Percentiles rank a stretch among this genome's conserved stretches.
phyloP scores from a whole-genome alignment of 345 rosid species.

The Populus pruinosa region DNA sequence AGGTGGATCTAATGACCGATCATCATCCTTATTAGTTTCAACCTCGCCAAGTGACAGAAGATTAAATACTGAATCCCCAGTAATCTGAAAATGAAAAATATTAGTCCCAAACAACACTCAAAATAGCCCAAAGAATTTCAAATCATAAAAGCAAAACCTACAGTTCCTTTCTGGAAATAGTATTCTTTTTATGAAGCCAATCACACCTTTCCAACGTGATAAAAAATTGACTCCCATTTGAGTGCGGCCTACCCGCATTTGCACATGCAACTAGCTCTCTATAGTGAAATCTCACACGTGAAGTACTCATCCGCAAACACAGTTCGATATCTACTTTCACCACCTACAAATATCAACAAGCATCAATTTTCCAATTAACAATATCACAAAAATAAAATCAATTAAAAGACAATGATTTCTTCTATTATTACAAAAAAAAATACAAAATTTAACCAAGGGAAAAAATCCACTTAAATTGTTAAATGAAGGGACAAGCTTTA shows the following conservation, averaged over 20 bases:
- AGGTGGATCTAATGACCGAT: slow-evolving; percentile 74
- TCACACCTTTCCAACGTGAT: slow-evolving; percentile 86
- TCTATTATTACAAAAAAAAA: background rate
- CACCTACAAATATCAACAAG: slow-evolving; percentile 42
- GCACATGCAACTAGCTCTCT: slow-evolving; percentile 93
- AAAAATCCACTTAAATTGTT: background rate
- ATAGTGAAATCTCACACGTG: slow-evolving; percentile 85
- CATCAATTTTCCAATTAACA: background rate
- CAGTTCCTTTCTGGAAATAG: slow-evolving; percentile 86
- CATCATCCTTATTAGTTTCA: slow-evolving; percentile 75
- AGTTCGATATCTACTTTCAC: slow-evolving; percentile 80
- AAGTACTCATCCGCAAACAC: slow-evolving; percentile 68
- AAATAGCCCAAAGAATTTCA: background rate
- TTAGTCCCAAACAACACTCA: slow-evolving; percentile 6
- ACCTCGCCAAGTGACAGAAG: slow-evolving; percentile 71
- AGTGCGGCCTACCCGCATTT: slow-evolving; percentile 70
- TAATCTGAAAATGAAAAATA: slow-evolving; percentile 45
- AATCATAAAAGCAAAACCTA: background rate
- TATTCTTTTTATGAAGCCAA: slow-evolving; percentile 80
- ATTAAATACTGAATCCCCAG: slow-evolving; percentile 85
- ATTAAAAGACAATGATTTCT: background rate
- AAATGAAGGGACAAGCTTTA: background rate
- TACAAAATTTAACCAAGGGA: background rate
- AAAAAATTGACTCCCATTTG: slow-evolving; percentile 95
- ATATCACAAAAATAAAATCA: background rate